phyloP scores from a whole-genome alignment of 805 yeast species.

The Danielozyma ontarioensis region DNA sequence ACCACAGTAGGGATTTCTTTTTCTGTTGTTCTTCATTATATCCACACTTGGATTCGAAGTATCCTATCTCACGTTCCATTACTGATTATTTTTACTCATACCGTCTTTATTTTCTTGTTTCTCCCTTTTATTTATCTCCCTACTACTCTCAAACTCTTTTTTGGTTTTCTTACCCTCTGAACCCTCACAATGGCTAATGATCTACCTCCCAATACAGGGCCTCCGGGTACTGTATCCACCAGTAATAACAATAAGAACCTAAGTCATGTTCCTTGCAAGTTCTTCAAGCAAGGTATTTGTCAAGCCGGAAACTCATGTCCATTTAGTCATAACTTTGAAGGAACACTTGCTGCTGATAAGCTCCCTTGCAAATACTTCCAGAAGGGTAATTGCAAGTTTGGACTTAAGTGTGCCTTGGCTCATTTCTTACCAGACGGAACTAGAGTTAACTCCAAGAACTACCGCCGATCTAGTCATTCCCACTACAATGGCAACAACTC shows the following conservation, averaged over 20 bases:
- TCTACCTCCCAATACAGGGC: constrained; percentile 35
- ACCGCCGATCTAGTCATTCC: neutral
- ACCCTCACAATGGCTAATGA: constrained; percentile 3
- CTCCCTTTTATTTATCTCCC: neutral
- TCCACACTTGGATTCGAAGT: no score
- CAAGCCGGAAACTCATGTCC: constrained; percentile 94
- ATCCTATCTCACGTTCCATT: no score
- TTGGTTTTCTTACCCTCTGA: neutral
- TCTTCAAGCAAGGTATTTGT: constrained; percentile 86
- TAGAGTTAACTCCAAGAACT: constrained; percentile 53
- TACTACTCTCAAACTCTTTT: neutral
- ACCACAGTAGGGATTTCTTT: no score
- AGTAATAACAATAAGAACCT: constrained; percentile 42
- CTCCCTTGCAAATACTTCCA: constrained; percentile 88
- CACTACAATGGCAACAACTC: constrained; percentile 1
- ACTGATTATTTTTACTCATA: no score
- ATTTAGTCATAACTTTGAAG: constrained; percentile 72
- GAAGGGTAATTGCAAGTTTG: constrained; percentile 96
- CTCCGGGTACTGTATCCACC: constrained; percentile 23
- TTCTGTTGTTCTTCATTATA: no score
- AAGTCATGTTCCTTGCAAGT: constrained; percentile 95
- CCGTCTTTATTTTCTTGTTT: neutral
- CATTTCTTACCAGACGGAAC: constrained; percentile 88
- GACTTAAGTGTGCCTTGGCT: constrained; percentile 89
- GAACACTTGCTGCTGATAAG: constrained; percentile 44